phyloP scores from a whole-genome alignment of 345 rosid species.

The Acer yangbiense region DNA sequence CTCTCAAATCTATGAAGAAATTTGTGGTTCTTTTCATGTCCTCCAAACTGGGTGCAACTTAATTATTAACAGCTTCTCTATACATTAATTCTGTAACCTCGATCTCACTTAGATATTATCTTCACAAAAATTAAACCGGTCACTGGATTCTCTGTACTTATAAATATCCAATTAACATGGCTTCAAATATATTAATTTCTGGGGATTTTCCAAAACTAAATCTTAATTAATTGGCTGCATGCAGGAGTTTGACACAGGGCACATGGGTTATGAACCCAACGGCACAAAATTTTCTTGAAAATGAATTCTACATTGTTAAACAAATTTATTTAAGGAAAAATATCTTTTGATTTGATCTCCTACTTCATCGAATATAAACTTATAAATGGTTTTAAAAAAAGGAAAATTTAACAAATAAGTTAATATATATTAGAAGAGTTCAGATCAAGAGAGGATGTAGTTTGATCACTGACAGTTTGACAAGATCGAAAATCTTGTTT shows the following conservation, averaged over 20 bases:
- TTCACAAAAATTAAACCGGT: not conserved
- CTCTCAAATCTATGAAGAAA: conserved; percentile 4
- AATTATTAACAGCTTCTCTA: not conserved
- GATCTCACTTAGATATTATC: not conserved
- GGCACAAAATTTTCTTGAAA: not conserved
- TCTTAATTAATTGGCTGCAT: not conserved
- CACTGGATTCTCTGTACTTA: not conserved
- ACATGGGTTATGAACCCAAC: not conserved
- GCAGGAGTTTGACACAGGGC: not conserved
- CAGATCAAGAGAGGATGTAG: too few relatives aligned
- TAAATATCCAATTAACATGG: not conserved
- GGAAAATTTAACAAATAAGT: too few relatives aligned
- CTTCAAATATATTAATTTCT: not conserved
- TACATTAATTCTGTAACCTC: not conserved
- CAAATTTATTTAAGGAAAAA: too few relatives aligned
- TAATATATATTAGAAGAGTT: too few relatives aligned
- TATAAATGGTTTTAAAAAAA: too few relatives aligned
- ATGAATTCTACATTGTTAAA: too few relatives aligned
- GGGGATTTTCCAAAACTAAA: conserved; percentile 6
- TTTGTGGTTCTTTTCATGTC: conserved; percentile 4
- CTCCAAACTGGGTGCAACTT: not conserved
- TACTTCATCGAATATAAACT: too few relatives aligned
- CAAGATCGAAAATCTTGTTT: too few relatives aligned
- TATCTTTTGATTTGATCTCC: too few relatives aligned
- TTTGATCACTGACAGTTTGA: too few relatives aligned